phyloP scores from a whole-genome alignment of 2,329 filamentous ascomycete species.

The Pseudonectria buxi region DNA sequence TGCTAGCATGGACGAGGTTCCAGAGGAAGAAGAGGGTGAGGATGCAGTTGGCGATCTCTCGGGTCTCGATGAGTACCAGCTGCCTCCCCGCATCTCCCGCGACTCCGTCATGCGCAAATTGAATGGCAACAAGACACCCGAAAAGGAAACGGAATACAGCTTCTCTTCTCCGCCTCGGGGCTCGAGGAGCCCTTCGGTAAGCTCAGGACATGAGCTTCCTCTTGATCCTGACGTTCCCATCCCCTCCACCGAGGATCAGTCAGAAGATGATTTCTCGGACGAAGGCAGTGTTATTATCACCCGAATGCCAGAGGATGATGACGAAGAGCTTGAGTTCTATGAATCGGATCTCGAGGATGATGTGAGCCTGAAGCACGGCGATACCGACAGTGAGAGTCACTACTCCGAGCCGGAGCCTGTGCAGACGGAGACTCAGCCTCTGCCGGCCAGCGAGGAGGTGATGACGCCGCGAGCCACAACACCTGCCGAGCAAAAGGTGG shows the following conservation, averaged over 20 bases:
- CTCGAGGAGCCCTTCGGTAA: conserved; percentile 42
- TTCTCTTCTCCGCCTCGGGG: conserved; percentile 56
- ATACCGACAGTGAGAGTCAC: conserved; percentile 34
- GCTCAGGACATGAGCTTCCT: conserved; percentile 47
- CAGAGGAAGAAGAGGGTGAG: conserved; percentile 43
- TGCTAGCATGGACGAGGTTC: conserved; percentile 26
- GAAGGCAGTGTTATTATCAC: conserved; percentile 62
- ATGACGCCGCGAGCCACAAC: conserved; percentile 43
- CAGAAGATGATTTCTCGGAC: conserved; percentile 41
- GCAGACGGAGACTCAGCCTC: conserved; percentile 16
- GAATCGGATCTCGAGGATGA: conserved; percentile 45
- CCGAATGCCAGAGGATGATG: conserved; percentile 53
- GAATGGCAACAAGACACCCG: conserved; percentile 54
- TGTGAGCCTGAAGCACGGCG: conserved; percentile 41
- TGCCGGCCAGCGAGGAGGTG: conserved; percentile 36
- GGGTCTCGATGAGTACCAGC: conserved; percentile 54
- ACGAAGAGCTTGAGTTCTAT: conserved; percentile 62
- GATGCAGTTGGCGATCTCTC: conserved; percentile 55
- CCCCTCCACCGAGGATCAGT: conserved; percentile 71
- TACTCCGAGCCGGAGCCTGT: conserved; percentile 25
- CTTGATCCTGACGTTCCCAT: conserved; percentile 87
- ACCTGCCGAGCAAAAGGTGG: conserved; percentile 14
- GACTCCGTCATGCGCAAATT: conserved; percentile 90
- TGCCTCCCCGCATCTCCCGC: conserved; percentile 75
- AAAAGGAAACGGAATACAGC: conserved; percentile 55